Evolutionary conservation across 1,284 basidiomycete genomes (phyloP).

Genomic region (Marasmius oreades): DNA sequence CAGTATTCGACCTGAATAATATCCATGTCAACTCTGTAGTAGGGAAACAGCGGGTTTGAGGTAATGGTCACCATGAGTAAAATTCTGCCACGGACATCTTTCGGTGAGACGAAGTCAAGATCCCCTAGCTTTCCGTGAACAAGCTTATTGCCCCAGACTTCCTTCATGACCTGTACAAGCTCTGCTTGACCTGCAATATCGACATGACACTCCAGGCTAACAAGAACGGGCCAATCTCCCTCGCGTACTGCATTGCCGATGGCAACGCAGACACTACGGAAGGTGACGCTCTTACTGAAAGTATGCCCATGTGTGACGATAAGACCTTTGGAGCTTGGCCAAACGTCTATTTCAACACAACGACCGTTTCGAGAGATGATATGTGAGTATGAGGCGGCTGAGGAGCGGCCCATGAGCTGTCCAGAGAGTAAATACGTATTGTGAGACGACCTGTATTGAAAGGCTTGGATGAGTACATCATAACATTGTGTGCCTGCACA

Average conservation of each 20-base stretch:
- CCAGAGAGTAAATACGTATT: slow-evolving; percentile 64
- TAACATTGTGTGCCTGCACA: slow-evolving; percentile 19
- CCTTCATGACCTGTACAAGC: slow-evolving; percentile 53
- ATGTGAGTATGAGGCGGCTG: slow-evolving; percentile 52
- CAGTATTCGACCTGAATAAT: slow-evolving; percentile 54
- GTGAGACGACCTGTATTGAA: slow-evolving; percentile 48
- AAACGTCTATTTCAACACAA: slow-evolving; percentile 71
- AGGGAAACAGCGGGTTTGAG: neutral
- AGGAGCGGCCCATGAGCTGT: slow-evolving; percentile 56
- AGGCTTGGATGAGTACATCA: neutral
- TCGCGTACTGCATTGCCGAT: slow-evolving; percentile 42
- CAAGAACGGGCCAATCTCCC: slow-evolving; percentile 53
- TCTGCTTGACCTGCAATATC: slow-evolving; percentile 44
- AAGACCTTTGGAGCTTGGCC: slow-evolving; percentile 51
- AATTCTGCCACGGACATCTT: slow-evolving; percentile 49
- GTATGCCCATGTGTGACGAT: slow-evolving; percentile 64
- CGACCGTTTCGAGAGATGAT: slow-evolving; percentile 51
- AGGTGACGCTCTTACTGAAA: slow-evolving; percentile 44
- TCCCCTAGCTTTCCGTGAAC: slow-evolving; percentile 35
- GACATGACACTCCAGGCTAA: slow-evolving; percentile 66
- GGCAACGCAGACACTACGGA: slow-evolving; percentile 48
- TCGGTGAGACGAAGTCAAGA: slow-evolving; percentile 39
- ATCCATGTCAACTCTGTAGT: neutral
- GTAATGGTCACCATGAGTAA: slow-evolving; percentile 49
- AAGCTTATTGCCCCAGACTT: slow-evolving; percentile 54